phyloP scores from a whole-genome alignment of 2,329 filamentous ascomycete genomes.

The Pestalotiopsis sp. region DNA sequence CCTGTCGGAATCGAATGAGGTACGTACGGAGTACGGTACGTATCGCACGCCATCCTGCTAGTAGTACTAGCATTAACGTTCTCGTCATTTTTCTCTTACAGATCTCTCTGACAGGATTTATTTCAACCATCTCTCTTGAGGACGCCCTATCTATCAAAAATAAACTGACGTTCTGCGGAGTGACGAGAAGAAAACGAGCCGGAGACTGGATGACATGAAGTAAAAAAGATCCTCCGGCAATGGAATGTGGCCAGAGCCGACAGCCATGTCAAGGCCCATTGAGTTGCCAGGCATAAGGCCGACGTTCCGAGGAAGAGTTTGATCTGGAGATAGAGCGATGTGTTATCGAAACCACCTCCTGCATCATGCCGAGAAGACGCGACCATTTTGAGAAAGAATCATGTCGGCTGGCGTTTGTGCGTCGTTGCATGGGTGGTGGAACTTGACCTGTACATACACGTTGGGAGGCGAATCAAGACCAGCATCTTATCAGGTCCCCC shows the following conservation, averaged over 20 bases:
- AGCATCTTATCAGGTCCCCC: conserved; percentile 11
- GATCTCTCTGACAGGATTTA: no score
- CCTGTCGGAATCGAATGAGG: no score
- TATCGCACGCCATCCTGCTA: no score
- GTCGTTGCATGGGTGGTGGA: conserved; percentile 2
- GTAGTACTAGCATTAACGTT: no score
- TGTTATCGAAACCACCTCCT: background rate
- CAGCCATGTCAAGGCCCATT: background rate
- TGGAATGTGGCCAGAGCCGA: background rate
- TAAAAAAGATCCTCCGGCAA: background rate
- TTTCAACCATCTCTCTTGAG: no score
- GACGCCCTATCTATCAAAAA: no score
- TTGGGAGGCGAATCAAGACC: background rate
- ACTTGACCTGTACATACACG: background rate
- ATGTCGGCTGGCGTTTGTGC: conserved; percentile 1
- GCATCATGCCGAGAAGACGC: background rate
- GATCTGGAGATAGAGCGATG: background rate
- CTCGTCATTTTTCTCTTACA: no score
- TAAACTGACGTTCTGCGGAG: no score
- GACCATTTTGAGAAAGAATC: background rate
- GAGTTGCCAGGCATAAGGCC: background rate
- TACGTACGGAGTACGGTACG: no score
- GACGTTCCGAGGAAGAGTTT: background rate
- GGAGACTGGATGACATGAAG: background rate
- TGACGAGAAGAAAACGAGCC: no score